Evolutionary conservation across 148 eudicot genomes (phyloP), one percentile per base, ranked within the genome.

Genomic region (Silene uniflora): DNA sequence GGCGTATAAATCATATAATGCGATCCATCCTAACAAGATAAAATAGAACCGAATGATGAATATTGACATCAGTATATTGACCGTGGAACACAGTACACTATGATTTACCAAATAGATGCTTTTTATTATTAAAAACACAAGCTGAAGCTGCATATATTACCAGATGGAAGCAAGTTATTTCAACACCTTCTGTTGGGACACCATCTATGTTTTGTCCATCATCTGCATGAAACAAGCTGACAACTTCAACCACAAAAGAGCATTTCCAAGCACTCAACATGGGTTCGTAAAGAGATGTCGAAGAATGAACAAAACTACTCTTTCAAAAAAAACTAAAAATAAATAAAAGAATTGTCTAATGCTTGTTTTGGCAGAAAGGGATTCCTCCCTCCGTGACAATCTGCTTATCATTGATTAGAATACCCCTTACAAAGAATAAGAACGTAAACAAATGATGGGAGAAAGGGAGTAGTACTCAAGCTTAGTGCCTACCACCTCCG

Each of bases 1-100:
- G 98, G 98, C 39, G 99, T 96, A 83, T 96, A 96, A 69, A 96
- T 87, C 97, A 96, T 92, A 84, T 96, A 96, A 83, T 96, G 98
- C 72, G 89, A 69, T 79, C 98, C 99, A 80, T 96, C 95, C 99
- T 96, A 12, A 77, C 59, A 46, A 62, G 67, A 73, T 27, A 18
- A 61, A 52, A 25, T 10, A 81, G 70, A 61, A 18, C 16, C 9
- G 62, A 72, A 63, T 32, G 23, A 24, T 47, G 6, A 75, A 46
- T 16, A 62, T 70, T 44, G 56, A 55, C 64, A 24, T 52, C 56
- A 52, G 56, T 52, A 52, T 12, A 52, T 14, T 12, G 14, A 52
- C 18, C 17, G 11, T 3, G 29, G 71, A 3, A 67, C 54, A 35
- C 4, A 56, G 62, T 63, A 64, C 1, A 70, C 8, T 49, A 11